Evolutionary conservation across 306 rosid species (phyloP), one percentile per base, ranked within the genome.

Genomic region (Castanea sativa): DNA sequence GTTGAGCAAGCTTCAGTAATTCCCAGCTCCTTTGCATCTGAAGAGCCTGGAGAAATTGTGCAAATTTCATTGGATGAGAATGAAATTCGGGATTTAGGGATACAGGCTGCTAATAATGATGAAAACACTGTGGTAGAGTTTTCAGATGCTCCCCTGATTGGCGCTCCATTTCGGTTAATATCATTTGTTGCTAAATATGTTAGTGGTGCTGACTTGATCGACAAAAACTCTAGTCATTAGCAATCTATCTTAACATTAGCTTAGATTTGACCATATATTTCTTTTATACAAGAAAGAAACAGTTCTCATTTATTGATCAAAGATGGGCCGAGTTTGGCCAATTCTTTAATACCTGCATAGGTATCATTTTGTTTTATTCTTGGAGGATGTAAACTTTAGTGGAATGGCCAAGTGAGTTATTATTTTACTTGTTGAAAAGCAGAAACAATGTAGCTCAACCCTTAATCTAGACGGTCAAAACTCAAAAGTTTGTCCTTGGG

Each of bases 191-290:
- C 99, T 14, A 91, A 90, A 56, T 93, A 86, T 72, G 97, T 95
- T 27, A 95, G 97, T 81, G 97, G 99, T 32, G 94, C 96, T 63
- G 99, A 95, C 86, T 83, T 95, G 87, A 87, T 93, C 71, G 73
- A 69, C 85, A 76, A 85, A 86, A 81, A 74, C 79, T 59, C 87
- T 35, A 77, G 45, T 18, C 73, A 7, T 79, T 89, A 89, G 84
- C 21, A 69, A 56, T 61, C 38, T 60, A 64, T 61, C 30, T 20
- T 61, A 2, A 18, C 51, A 60, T 78, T 76, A 61, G 63, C 59
- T 60, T 30, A 59, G 69, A 41, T 43, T 11, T 30, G 41, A 73
- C 29, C 18, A 5, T 2, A 69, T 43, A 20, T 19, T 35, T 51
- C 14, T 60, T 78, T 77, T 71, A 71, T 73, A 75, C 51, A 55